These are phyloP conservation scores for Botrytis porri DNA, from an alignment of 2,329 filamentous ascomycete species.

Conservation along the genomic window DNA sequence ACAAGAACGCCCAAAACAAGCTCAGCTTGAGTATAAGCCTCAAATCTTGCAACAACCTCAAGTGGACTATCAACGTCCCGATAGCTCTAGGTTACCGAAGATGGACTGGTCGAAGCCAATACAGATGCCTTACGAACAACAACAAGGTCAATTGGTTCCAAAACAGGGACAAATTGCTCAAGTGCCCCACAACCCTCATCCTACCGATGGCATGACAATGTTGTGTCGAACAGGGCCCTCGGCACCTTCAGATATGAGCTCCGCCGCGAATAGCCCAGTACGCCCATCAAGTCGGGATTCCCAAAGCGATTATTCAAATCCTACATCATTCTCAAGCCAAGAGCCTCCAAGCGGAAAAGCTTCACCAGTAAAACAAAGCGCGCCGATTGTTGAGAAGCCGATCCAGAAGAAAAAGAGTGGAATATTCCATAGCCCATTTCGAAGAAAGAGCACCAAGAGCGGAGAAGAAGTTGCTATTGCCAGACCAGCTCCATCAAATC, in stretches of 20 bases:
- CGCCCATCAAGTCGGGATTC: constrained; percentile 83
- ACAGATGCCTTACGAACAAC: constrained; percentile 21
- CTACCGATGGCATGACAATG: constrained; percentile 95
- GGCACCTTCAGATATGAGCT: constrained; percentile 67
- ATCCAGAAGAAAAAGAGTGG: constrained; percentile 70
- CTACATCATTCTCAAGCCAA: constrained; percentile 82
- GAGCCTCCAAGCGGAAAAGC: constrained; percentile 72
- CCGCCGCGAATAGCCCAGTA: constrained; percentile 57
- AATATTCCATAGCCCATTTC: constrained; percentile 93
- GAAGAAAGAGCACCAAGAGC: constrained; percentile 80
- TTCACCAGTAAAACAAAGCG: constrained; percentile 66
- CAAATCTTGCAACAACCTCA: constrained; percentile 26
- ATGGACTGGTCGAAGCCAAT: constrained; percentile 22
- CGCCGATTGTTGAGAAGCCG: constrained; percentile 55
- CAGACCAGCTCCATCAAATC: constrained; percentile 41
- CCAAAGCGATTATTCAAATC: constrained; percentile 85
- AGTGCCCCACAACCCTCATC: constrained; percentile 90
- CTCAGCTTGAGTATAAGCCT: constrained; percentile 22
- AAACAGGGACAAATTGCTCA: constrained; percentile 58
- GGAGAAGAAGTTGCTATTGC: constrained; percentile 54
- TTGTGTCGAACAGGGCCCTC: constrained; percentile 78
- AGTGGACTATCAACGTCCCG: constrained; percentile 25
- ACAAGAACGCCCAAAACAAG: constrained; percentile 22
- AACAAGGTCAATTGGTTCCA: constrained; percentile 27
- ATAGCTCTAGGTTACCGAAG: constrained; percentile 20